Evolutionary conservation across 352 stramenopile genomes (phyloP), one percentile per base, ranked within the genome.

Genomic region (Phytophthora meadii): DNA sequence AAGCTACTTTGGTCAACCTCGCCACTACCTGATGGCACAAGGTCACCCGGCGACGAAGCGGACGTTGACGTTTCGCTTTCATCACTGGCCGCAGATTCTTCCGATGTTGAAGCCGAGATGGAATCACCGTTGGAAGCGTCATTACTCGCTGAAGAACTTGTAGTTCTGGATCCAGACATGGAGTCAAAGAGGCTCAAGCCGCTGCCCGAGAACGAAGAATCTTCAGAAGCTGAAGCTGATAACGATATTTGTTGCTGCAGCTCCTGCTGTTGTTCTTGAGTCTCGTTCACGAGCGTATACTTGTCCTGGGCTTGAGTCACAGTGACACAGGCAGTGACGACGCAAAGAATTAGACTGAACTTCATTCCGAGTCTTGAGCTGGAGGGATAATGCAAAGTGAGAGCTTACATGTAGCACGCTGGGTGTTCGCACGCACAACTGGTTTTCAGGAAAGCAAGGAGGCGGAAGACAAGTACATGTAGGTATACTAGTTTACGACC

Each of bases 381-480:
- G n/a, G 25, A 24, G 24, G 12, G 30, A 5, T 19, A 30, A 40
- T 48, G 22, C 9, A 39, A 57, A 57, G 12, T 56, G 49, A 56
- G 32, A 37, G 49, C 49, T 56, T 5, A n/a, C n/a, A n/a, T n/a
- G n/a, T n/a, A 36, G 34, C 22, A 56, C 32, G 19, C 22, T 47
- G 30, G 8, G 30, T 14, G 49, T 56, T 46, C 49, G 22, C 19
- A 19, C 19, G 27, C 3, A 19, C 48, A 55, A 55, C 48, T 55
- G 48, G 48, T 36, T 55, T 55, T 45, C 30, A 7, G 30, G 48
- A 56, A 37, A 32, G 10, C 45, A 52, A 47, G 17, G 15, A 19
- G 19, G 19, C 41, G 41, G 22, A 47, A 46, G 30, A 27, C 41
- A 27, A 47, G 9, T n/a, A n/a, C n/a, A n/a, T n/a, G n/a, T 4